A percentile compares a stretch with the other conserved stretches of the same genome.
Evolutionary conservation across 805 yeast species (phyloP).

Genomic region (Metschnikowia amazonensis): DNA sequence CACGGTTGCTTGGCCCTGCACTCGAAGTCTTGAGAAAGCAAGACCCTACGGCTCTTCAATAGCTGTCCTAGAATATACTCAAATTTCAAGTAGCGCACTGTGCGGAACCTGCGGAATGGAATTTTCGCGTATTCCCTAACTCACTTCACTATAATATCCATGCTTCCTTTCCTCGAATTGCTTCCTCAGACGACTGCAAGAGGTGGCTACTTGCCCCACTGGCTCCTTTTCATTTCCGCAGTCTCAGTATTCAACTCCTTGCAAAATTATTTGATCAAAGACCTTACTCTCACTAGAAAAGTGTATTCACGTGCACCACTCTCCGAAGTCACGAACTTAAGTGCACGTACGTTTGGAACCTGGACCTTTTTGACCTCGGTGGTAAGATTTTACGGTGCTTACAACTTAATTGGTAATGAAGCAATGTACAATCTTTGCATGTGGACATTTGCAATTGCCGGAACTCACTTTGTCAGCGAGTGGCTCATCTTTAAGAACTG

Average conservation of each 20-base stretch:
- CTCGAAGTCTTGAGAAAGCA: slow-evolving; percentile 82
- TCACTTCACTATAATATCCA: background rate
- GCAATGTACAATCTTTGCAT: slow-evolving; percentile 76
- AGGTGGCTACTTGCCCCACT: slow-evolving; percentile 55
- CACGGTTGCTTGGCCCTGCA: slow-evolving; percentile 90
- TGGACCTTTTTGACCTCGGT: slow-evolving; percentile 90
- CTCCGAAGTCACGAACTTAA: slow-evolving; percentile 45
- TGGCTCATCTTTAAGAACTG: slow-evolving; percentile 79
- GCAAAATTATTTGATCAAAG: slow-evolving; percentile 73
- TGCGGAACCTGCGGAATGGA: background rate
- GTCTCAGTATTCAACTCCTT: slow-evolving; percentile 90
- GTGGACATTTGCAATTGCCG: slow-evolving; percentile 78
- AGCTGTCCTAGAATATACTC: background rate
- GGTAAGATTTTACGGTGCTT: slow-evolving; percentile 84
- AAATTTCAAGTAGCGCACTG: background rate
- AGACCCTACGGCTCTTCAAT: slow-evolving; percentile 59
- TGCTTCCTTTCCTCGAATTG: slow-evolving; percentile 19
- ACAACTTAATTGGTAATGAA: slow-evolving; percentile 55
- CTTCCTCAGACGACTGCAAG: slow-evolving; percentile 18
- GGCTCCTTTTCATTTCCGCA: slow-evolving; percentile 57
- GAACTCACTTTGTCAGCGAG: slow-evolving; percentile 77
- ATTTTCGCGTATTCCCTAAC: background rate
- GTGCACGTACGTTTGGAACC: slow-evolving; percentile 97
- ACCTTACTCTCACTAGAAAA: slow-evolving; percentile 66
- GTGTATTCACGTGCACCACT: slow-evolving; percentile 57